Evolutionary conservation across 1,139 yeast genomes (phyloP).

Genomic region (Pichia sp.): DNA sequence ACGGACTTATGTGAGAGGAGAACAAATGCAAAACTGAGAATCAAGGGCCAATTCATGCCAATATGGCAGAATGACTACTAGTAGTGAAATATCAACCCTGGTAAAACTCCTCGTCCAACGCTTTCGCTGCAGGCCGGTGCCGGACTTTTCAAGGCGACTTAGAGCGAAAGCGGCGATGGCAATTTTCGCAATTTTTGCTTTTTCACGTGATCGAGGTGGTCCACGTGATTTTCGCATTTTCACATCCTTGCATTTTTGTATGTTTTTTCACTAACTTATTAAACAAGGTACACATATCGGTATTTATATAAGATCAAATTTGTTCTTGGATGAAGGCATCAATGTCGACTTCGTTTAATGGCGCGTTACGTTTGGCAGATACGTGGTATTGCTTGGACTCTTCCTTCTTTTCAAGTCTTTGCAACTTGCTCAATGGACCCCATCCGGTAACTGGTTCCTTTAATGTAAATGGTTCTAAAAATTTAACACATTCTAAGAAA

Average conservation of each 20-base stretch:
- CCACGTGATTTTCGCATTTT: no score
- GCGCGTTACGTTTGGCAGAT: constrained; percentile 59
- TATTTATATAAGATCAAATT: constrained; percentile 35
- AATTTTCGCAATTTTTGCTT: no score
- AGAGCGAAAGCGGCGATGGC: no score
- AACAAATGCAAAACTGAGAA: no score
- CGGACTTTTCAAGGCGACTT: no score
- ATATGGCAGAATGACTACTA: no score
- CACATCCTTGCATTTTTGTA: no score
- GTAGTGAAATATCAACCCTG: no score
- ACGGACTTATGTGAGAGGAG: neutral
- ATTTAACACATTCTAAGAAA: constrained; percentile 52
- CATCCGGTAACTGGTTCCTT: constrained; percentile 69
- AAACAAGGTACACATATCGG: neutral
- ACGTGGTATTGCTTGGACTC: constrained; percentile 38
- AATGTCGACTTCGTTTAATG: constrained; percentile 62
- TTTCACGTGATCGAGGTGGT: no score
- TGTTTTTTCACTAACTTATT: neutral
- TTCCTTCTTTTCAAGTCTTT: constrained; percentile 41
- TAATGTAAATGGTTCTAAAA: constrained; percentile 64
- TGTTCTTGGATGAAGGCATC: constrained; percentile 60
- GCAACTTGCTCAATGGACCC: constrained; percentile 55
- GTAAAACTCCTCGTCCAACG: no score
- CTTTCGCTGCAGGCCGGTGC: no score
- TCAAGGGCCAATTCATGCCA: no score